Evolutionary conservation across 148 eudicot species (phyloP).

Genomic region (Spergularia marina): DNA sequence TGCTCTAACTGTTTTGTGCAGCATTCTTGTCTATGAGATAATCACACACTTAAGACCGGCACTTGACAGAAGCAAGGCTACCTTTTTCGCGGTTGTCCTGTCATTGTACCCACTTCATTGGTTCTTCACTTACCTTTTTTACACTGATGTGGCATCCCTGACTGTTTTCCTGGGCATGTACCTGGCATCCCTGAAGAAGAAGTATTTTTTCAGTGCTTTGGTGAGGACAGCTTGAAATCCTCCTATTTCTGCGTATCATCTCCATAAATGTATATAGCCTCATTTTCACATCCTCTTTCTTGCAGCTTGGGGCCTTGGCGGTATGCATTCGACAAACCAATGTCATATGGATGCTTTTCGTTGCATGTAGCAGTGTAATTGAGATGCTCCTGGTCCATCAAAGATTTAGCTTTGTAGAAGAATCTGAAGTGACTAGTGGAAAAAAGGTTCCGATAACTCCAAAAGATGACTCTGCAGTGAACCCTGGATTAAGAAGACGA

Average conservation of each 20-base stretch:
- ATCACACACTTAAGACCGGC: conserved; percentile 53
- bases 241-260: neutral
- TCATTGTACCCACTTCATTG: conserved; percentile 88
- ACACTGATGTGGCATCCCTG: conserved; percentile 87
- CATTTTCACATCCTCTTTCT: conserved; percentile 19
- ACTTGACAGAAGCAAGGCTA: conserved; percentile 63
- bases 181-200: conserved; percentile 58
- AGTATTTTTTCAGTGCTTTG: conserved; percentile 59
- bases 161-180: conserved; percentile 68
- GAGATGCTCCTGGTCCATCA: conserved; percentile 35
- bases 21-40: conserved; percentile 64
- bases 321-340: conserved; percentile 84
- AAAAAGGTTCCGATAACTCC: conserved; percentile 28
- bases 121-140: conserved; percentile 86
- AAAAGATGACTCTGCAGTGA: conserved; percentile 26
- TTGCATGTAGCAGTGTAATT: conserved; percentile 60
- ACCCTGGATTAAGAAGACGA: conserved; percentile 61
- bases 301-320: conserved; percentile 85
- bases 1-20: conserved; percentile 60
- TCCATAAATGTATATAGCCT: neutral
- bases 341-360: conserved; percentile 87
- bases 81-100: conserved; percentile 52
- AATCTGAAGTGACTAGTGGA: conserved; percentile 20
- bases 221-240: conserved; percentile 32
- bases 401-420: conserved; percentile 24